Base-by-base conservation (phyloP, 148 eudicot genomes). In the Rhododendron ferrugineum region DNA sequence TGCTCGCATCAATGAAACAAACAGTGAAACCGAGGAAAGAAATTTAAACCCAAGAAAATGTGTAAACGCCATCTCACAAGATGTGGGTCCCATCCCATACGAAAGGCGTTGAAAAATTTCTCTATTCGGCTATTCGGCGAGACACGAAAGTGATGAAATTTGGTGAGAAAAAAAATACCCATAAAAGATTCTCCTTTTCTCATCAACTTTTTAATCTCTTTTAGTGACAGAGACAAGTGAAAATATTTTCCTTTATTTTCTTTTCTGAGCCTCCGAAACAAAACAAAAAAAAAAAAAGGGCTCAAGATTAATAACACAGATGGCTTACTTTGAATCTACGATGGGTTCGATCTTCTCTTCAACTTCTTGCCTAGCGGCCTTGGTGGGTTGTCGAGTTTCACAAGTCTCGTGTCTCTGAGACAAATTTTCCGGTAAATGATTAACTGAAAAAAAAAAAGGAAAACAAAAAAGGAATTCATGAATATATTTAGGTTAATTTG, bases 321-420 rank as follows among this genome's bases (percentile, higher is more conserved):
- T 70, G 79, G 49, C 89, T 87, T 89, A 91, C 92, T 30, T 86
- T 7, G 77, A 42, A 22, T 81, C 82, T 86, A 70, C 82, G 8
- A 36, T 73, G 37, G 80, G 37, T 70, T 70, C 85, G 64, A 70
- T 46, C 36, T 44, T 42, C 6, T 84, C 81, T 64, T 84, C 79
- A 13, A 5, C 81, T 79, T 42, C 85, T 72, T 82, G 82, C 42
- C 85, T 3, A 13, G 37, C 6, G 79, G 81, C 83, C 8, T 87
- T 80, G 37, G 47, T 72, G 47, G 87, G 74, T 79, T 83, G 85
- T 18, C 84, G 89, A 56, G 85, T 90, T 47, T 90, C 90, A 81
- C 13, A 46, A 81, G 85, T 78, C 88, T 85, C 82, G 16, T 87
- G 68, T 26, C 79, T 85, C 89, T 89, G 85, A 79, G 4, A 82